These are phyloP conservation scores for Tuber calosporum DNA, from an alignment of 495 filamentous ascomycete species.

Conservation along the genomic window DNA sequence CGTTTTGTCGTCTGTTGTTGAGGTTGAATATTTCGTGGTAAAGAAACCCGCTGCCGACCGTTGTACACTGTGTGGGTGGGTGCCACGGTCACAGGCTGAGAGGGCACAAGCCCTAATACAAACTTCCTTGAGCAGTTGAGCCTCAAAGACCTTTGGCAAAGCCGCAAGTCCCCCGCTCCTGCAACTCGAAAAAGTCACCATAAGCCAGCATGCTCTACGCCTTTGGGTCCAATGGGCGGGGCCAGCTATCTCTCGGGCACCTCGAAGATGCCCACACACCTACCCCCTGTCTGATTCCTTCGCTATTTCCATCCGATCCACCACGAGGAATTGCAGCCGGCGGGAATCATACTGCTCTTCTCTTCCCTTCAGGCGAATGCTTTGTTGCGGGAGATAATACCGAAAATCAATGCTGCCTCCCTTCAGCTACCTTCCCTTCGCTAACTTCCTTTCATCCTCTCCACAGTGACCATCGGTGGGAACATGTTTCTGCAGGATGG, in stretches of 20 bases:
- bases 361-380: constrained; percentile 52
- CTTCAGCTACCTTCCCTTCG: constrained; percentile 14
- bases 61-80: constrained; percentile 12
- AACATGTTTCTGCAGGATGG: constrained; percentile 64
- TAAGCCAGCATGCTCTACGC: constrained; percentile 53
- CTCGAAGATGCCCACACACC: constrained; percentile 64
- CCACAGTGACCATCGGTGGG: constrained; percentile 29
- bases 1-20: constrained; percentile 24
- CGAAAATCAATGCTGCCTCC: constrained; percentile 51
- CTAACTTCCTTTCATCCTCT: constrained; percentile 36
- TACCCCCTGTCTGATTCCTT: constrained; percentile 51
- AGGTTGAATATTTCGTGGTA: constrained; percentile 17
- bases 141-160: not conserved
- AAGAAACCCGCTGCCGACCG: constrained; percentile 7
- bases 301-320: constrained; percentile 25
- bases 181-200: constrained; percentile 13
- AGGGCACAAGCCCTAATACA: constrained; percentile 13
- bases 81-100: not conserved
- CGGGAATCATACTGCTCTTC: constrained; percentile 78
- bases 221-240: constrained; percentile 86
- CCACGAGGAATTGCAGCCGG: constrained; percentile 55
- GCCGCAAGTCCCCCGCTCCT: constrained; percentile 2
- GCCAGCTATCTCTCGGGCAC: constrained; percentile 76
- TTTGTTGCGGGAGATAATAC: constrained; percentile 58
- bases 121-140: constrained; percentile 28